These are phyloP conservation scores for Microbotryum scabiosae DNA, from an alignment of 1,284 basidiomycete species.

Conservation along the genomic window DNA sequence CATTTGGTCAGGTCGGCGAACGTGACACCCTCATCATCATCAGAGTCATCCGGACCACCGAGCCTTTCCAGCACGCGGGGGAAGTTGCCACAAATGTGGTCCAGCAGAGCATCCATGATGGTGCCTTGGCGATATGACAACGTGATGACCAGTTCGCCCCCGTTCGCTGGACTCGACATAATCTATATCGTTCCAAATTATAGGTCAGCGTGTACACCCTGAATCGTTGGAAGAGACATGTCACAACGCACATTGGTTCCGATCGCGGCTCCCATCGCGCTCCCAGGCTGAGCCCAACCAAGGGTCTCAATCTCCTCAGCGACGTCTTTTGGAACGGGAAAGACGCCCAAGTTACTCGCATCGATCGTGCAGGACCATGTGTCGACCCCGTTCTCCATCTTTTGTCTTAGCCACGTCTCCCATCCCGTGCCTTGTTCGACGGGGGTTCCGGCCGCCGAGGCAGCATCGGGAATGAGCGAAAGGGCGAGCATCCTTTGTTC, in stretches of 20 bases:
- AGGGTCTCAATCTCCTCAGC: conserved; percentile 5
- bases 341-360: conserved; percentile 9
- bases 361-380: conserved; percentile 9
- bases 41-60: neutral
- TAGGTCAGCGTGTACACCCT: neutral
- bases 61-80: neutral
- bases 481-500: conserved; percentile 7
- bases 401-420: conserved; percentile 1
- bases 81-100: neutral
- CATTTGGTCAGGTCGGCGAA: too few species aligned
- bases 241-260: conserved; percentile 11
- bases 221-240: neutral
- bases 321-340: conserved; percentile 1
- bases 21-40: too few species aligned
- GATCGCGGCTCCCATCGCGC: neutral
- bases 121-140: conserved; percentile 2
- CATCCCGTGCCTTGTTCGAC: neutral
- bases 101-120: neutral
- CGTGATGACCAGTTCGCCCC: conserved; percentile 4
- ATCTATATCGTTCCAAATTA: neutral
- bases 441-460: neutral
- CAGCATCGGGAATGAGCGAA: neutral
- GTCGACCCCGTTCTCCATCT: neutral
- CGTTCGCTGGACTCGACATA: conserved; percentile 2
- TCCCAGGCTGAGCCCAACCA: conserved; percentile 11